A percentile compares a stretch with the other conserved stretches of the same genome.
phyloP scores from a whole-genome alignment of 768 basidiomycete species.

The Suillus bovinus region DNA sequence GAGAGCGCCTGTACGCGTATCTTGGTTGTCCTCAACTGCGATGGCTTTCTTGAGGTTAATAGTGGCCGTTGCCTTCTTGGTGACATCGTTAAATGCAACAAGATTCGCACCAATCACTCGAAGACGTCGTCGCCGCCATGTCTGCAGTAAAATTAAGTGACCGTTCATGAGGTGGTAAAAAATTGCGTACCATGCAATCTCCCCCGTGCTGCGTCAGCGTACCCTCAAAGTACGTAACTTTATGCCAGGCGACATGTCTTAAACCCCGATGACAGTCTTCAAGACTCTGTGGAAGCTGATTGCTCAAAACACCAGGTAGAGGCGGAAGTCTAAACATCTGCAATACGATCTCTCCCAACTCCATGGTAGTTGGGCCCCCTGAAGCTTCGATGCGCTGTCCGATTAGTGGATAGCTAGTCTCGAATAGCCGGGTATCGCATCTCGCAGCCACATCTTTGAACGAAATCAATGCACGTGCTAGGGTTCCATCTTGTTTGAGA shows the following conservation, averaged over 20 bases:
- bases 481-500: constrained; percentile 81
- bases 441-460: constrained; percentile 85
- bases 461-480: constrained; percentile 83
- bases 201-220: constrained; percentile 92
- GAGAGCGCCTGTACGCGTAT: constrained; percentile 45
- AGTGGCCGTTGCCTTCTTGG: constrained; percentile 86
- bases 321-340: constrained; percentile 92
- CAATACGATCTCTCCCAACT: constrained; percentile 85
- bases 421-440: constrained; percentile 84
- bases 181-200: constrained; percentile 75
- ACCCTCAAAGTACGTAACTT: constrained; percentile 91
- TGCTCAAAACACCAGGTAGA: constrained; percentile 75
- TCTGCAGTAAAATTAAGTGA: constrained; percentile 41
- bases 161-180: neutral
- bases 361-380: constrained; percentile 59
- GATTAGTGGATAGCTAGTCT: constrained; percentile 80
- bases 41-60: constrained; percentile 88
- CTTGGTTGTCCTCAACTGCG: constrained; percentile 75
- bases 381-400: constrained; percentile 62
- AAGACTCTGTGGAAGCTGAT: constrained; percentile 85
- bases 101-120: constrained; percentile 85
- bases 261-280: constrained; percentile 91
- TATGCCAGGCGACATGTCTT: constrained; percentile 90
- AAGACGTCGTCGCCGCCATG: constrained; percentile 80
- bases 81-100: constrained; percentile 90